Evolutionary conservation across 495 filamentous ascomycete species (phyloP).

Genomic region (Trichoderma orchidacearum): DNA sequence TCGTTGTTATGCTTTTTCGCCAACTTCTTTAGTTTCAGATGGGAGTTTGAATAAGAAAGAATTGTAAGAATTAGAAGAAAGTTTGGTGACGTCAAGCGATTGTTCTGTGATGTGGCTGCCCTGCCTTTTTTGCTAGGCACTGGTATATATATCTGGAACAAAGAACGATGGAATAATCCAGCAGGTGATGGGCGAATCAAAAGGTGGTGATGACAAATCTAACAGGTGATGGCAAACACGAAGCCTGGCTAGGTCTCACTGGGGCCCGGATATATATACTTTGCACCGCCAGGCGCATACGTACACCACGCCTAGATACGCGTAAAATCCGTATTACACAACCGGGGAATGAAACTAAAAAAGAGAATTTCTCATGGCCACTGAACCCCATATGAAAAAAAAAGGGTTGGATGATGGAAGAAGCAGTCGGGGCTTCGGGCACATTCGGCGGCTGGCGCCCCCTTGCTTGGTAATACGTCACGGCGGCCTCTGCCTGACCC

Average conservation of each 20-base stretch:
- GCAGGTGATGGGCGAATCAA: not conserved
- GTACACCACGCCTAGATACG: not conserved
- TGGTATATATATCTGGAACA: no score
- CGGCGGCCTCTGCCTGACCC: not conserved
- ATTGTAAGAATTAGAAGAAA: no score
- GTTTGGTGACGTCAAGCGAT: no score
- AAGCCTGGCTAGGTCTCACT: not conserved
- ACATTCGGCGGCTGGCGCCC: not conserved
- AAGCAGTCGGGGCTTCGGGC: not conserved
- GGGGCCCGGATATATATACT: not conserved
- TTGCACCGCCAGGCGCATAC: not conserved
- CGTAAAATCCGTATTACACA: not conserved
- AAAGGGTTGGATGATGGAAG: not conserved
- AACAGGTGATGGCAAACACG: not conserved
- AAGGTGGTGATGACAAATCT: not conserved
- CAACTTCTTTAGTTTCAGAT: no score
- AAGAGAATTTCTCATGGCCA: not conserved
- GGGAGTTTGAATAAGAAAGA: not conserved
- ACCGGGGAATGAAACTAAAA: not conserved
- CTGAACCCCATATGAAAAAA: no score
- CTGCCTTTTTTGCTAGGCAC: no score
- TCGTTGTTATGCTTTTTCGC: no score
- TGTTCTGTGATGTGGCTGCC: no score
- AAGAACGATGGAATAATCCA: not conserved
- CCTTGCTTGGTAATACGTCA: conserved; percentile 1